A percentile compares a stretch with the other conserved stretches of the same genome.
These are phyloP conservation scores for Eucalyptus camaldulensis DNA, from an alignment of 345 rosid species.

Conservation along the genomic window DNA sequence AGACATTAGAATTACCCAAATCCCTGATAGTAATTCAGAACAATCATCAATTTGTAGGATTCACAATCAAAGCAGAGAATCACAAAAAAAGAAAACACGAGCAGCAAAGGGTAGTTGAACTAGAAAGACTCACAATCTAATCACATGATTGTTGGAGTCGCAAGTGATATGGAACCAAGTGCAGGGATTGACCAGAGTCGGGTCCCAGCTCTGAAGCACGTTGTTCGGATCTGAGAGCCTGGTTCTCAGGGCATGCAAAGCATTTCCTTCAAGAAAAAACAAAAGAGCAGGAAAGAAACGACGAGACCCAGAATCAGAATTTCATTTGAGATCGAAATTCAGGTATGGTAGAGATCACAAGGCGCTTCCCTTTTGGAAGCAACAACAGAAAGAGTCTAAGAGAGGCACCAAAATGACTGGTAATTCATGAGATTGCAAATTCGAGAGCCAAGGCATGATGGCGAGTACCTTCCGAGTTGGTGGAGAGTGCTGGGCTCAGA, in stretches of 20 bases:
- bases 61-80: background rate
- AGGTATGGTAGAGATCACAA: background rate
- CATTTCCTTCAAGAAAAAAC: conserved; percentile 41
- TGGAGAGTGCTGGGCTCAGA: conserved; percentile 25
- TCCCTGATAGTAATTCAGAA: conserved; percentile 26
- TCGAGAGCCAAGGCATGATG: background rate
- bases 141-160: conserved; percentile 53
- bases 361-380: background rate
- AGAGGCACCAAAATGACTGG: background rate
- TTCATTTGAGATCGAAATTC: background rate
- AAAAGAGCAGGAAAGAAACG: background rate
- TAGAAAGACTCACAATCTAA: conserved; percentile 31
- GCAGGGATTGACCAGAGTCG: conserved; percentile 81
- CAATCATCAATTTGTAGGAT: background rate
- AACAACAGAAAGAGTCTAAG: background rate
- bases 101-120: background rate
- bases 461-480: conserved; percentile 46
- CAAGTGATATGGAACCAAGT: conserved; percentile 86
- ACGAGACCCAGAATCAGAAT: background rate
- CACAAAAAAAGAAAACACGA: background rate
- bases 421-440: background rate
- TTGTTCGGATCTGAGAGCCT: conserved; percentile 58
- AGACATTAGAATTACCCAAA: conserved; percentile 53
- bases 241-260: conserved; percentile 52
- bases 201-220: conserved; percentile 86